Conservation (phyloP, 768 basidiomycete species). For the Mycena olivaceomarginata region DNA sequence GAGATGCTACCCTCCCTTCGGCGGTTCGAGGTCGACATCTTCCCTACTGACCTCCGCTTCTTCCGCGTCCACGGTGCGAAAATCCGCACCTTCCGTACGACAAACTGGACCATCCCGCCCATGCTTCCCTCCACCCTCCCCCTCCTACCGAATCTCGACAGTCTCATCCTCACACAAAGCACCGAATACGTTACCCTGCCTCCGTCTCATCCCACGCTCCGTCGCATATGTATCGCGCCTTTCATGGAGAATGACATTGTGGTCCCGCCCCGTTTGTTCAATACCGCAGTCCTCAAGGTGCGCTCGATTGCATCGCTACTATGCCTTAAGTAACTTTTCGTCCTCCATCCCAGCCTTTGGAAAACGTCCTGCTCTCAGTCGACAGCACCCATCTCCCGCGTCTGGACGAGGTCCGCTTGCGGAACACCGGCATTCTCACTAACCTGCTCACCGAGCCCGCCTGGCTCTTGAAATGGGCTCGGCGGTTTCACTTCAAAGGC, state of each 20-base stretch:
- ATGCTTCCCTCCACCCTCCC: slow-evolving; percentile 60
- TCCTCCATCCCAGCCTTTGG: slow-evolving; percentile 52
- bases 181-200: slow-evolving; percentile 54
- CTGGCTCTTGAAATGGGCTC: slow-evolving; percentile 50
- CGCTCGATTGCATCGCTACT: not conserved
- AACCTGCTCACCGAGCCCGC: slow-evolving; percentile 49
- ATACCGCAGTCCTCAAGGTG: slow-evolving; percentile 59
- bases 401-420: slow-evolving; percentile 60
- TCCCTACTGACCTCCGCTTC: slow-evolving; percentile 58
- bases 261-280: slow-evolving; percentile 61
- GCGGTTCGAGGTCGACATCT: slow-evolving; percentile 66
- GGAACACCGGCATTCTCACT: slow-evolving; percentile 60
- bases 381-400: slow-evolving; percentile 58
- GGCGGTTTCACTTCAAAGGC: slow-evolving; percentile 32
- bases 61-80: slow-evolving; percentile 64
- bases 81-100: slow-evolving; percentile 62
- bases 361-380: slow-evolving; percentile 59
- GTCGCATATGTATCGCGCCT: slow-evolving; percentile 67
- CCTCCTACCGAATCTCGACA: slow-evolving; percentile 63
- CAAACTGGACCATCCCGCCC: slow-evolving; percentile 49
- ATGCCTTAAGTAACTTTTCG: not conserved
- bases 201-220: slow-evolving; percentile 59
- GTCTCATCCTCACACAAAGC: slow-evolving; percentile 60
- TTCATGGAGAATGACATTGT: slow-evolving; percentile 57
- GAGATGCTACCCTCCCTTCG: slow-evolving; percentile 61